Conservation (phyloP, 2,329 filamentous ascomycete species). For the Penicillium griseofulvum region DNA sequence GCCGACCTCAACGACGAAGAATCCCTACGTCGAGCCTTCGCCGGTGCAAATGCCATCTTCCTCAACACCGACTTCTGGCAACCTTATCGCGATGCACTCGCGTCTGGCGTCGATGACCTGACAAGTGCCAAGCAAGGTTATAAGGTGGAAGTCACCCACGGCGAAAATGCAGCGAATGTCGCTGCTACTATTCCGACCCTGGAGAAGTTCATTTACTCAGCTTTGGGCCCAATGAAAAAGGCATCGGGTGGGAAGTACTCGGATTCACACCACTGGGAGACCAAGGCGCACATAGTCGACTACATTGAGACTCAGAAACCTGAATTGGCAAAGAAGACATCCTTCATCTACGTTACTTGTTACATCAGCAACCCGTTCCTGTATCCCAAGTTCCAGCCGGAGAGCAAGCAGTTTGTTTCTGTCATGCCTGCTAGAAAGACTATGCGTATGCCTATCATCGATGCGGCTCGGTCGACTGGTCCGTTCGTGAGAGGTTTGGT, state of each 20-base stretch:
- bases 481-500: constrained; percentile 47
- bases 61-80: constrained; percentile 58
- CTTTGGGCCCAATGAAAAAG: constrained; percentile 50
- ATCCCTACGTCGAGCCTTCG: constrained; percentile 32
- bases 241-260: constrained; percentile 49
- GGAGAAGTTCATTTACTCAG: constrained; percentile 52
- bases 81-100: constrained; percentile 42
- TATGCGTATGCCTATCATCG: constrained; percentile 42
- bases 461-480: constrained; percentile 41
- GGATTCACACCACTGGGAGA: constrained; percentile 50
- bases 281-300: constrained; percentile 51
- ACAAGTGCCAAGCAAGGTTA: constrained; percentile 35
- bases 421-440: constrained; percentile 27
- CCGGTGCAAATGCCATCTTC: constrained; percentile 53
- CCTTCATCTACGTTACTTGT: constrained; percentile 33
- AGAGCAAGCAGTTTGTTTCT: constrained; percentile 33
- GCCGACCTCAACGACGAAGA: constrained; percentile 29
- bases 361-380: constrained; percentile 35
- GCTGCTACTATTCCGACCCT: constrained; percentile 46
- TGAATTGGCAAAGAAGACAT: constrained; percentile 46
- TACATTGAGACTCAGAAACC: constrained; percentile 47
- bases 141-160: constrained; percentile 51
- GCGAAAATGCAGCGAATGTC: constrained; percentile 56
- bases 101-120: constrained; percentile 9
- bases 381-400: constrained; percentile 26